Base-by-base conservation (phyloP, 306 rosid genomes). In the Cicer pinnatifidum region DNA sequence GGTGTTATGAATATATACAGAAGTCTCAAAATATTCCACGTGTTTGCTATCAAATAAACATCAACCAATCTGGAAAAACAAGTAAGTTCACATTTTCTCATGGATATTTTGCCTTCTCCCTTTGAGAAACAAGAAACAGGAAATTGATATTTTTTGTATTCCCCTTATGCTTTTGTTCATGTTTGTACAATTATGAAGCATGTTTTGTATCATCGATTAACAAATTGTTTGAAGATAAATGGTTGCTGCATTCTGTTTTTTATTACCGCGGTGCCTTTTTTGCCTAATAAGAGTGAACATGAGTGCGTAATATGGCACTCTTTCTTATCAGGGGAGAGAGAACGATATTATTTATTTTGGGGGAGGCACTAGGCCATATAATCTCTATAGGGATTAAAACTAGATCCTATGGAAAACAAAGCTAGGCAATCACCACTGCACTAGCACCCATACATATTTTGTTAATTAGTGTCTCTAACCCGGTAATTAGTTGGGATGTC, bases 1-100 rank as follows among this genome's bases (percentile, higher is more conserved):
- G 99, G 89, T 91, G 96, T 81, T 82, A 87, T 57, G 97, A 91
- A 83, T 94, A 94, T 80, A 68, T 91, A 60, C 80, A 60, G 75
- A 73, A 89, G 82, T 81, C 89, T 84, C 82, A 72, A 76, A 78
- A 87, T 81, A 70, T 87, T 71, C 97, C 99, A 17, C 41, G 71
- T 81, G 93, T 94, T 85, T 78, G 92, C 78, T 91, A 94, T 87
- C 84, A 87, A 78, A 73, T 91, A 77, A 88, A 83, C 79, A 80
- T 91, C 75, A 81, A 71, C 43, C 94, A 84, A 78, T 87, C 87
- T 64, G 97, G 99, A 80, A 94, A 94, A 85, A 15, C 93, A 60
- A 80, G 99, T 94, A 85, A 85, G 99, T 84, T 83, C 64, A 54
- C 61, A 45, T 64, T 76, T 78, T 81, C 53, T 69, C 69, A 45